phyloP scores from a whole-genome alignment of 208 protist genomes.

The Crithidia expoeki region DNA sequence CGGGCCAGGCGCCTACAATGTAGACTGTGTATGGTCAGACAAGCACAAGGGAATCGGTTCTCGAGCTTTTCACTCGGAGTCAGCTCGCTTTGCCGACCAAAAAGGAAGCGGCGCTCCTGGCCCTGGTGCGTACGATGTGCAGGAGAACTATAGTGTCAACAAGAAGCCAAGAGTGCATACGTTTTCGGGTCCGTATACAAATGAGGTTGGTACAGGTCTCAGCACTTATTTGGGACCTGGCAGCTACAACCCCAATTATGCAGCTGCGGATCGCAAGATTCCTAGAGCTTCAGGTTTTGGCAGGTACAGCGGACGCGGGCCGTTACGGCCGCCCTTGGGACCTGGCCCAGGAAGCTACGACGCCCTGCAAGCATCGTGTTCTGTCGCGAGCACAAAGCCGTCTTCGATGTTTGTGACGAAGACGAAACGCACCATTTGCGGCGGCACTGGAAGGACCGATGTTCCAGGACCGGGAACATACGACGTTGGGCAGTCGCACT shows the following conservation, averaged over 20 bases:
- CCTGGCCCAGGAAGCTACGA: slow-evolving; percentile 85
- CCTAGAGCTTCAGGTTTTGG: slow-evolving; percentile 60
- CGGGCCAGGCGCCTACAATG: slow-evolving; percentile 69
- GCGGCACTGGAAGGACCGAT: slow-evolving; percentile 20
- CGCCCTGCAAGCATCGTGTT: slow-evolving; percentile 14
- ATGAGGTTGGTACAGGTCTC: background rate
- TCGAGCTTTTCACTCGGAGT: slow-evolving; percentile 71
- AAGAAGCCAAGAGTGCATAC: slow-evolving; percentile 36
- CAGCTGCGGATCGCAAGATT: slow-evolving; percentile 36
- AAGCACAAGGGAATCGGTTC: slow-evolving; percentile 39
- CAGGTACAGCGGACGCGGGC: slow-evolving; percentile 59
- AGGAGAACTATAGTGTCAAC: slow-evolving; percentile 31
- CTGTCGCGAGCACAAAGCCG: slow-evolving; percentile 61
- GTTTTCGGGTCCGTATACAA: slow-evolving; percentile 29
- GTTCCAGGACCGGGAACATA: slow-evolving; percentile 82
- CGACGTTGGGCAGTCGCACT: slow-evolving; percentile 28
- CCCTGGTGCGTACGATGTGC: slow-evolving; percentile 67
- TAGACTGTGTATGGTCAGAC: background rate
- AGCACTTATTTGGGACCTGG: slow-evolving; percentile 40
- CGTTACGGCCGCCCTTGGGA: slow-evolving; percentile 23
- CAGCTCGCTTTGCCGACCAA: slow-evolving; percentile 50
- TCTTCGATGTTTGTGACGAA: slow-evolving; percentile 85
- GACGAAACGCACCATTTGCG: slow-evolving; percentile 38
- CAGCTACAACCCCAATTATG: slow-evolving; percentile 63
- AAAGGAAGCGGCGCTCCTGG: slow-evolving; percentile 48